Base-by-base conservation (phyloP, 495 filamentous ascomycete genomes). In the Penicillium manginii region DNA sequence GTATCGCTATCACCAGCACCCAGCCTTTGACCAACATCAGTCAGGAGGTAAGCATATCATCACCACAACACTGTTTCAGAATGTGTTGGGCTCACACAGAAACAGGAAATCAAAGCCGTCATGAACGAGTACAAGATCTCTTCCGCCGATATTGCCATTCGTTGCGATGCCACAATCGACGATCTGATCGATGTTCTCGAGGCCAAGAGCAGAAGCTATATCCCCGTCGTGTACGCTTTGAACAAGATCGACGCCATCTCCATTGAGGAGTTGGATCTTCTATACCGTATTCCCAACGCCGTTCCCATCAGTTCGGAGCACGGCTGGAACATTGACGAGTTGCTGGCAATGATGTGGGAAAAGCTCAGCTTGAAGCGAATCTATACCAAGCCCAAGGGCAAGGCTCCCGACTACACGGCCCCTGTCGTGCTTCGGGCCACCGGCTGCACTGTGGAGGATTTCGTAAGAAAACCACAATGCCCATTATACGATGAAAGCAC, bases 171-270 rank as follows among this genome's bases (percentile, higher is more conserved):
- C 40, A 91, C 88, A 10, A 83, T 91, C 59, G 88, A 91, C 75
- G 94, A 98, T 70, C 76, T 98, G 58, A 98, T 98, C 68, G 94
- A 98, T 77, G 79, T 98, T 22, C 83, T 98, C 52, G 94, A 98
- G 69, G 93, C 96, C 43, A 98, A 96, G 83, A 91, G 86, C 70
- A 83, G 94, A 74, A 89, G 88, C 73, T 98, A 98, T 72, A 98
- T 98, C 66, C 94, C 94, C 19, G 94, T 98, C 58, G 89, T 98
- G 48, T 98, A 98, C 80, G 93, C 96, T 4, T 81, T 98, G 71
- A 98, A 98, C 83, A 98, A 98, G 81, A 98, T 98, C 62, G 94
- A 98, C 75, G 87, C 93, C 40, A 97, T 98, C 67, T 91, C 91
- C 42, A 97, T 98, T 66, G 93, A 98, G 73, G 94, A 98, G 72